These are phyloP conservation scores for Sherardia arvensis DNA, from an alignment of 257 asterid species.

Conservation along the genomic window DNA sequence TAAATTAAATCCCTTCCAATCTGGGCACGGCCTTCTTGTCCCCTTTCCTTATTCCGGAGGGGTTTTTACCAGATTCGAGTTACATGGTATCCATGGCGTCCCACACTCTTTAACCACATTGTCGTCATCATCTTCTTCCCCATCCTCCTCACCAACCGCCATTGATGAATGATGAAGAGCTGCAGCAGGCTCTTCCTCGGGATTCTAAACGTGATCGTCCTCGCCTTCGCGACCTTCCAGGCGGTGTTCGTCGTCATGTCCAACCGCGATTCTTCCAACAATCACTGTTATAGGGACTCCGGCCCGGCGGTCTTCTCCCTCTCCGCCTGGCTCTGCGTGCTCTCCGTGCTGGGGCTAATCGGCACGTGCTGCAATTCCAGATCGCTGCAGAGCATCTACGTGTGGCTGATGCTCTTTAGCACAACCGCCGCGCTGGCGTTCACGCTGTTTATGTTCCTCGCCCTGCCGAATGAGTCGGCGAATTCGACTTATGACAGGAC, in stretches of 20 bases:
- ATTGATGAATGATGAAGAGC: constrained; percentile 7
- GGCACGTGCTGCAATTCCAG: constrained; percentile 11
- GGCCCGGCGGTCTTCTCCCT: constrained; percentile 3
- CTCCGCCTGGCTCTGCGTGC: constrained; percentile 10
- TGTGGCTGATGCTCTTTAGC: constrained; percentile 11
- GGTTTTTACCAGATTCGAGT: constrained; percentile 6
- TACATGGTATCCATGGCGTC: not conserved
- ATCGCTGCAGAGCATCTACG: constrained; percentile 7
- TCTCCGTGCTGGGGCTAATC: constrained; percentile 15
- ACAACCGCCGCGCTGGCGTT: constrained; percentile 6
- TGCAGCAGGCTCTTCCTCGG: constrained; percentile 15
- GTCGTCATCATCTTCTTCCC: not conserved
- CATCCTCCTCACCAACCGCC: not conserved
- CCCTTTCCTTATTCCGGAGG: not conserved
- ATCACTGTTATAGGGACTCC: constrained; percentile 5
- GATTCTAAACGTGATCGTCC: constrained; percentile 12
- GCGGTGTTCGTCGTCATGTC: constrained; percentile 3
- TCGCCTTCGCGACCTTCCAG: constrained; percentile 17
- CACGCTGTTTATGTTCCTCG: constrained; percentile 8
- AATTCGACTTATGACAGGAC: constrained; percentile 6
- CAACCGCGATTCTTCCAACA: constrained; percentile 2
- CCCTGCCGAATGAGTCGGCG: constrained; percentile 15
- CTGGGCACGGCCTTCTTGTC: not conserved
- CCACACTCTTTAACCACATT: not conserved
- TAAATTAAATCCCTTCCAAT: not conserved